Base-by-base conservation (phyloP, 768 basidiomycete species). In the Daedaleopsis nitida region DNA sequence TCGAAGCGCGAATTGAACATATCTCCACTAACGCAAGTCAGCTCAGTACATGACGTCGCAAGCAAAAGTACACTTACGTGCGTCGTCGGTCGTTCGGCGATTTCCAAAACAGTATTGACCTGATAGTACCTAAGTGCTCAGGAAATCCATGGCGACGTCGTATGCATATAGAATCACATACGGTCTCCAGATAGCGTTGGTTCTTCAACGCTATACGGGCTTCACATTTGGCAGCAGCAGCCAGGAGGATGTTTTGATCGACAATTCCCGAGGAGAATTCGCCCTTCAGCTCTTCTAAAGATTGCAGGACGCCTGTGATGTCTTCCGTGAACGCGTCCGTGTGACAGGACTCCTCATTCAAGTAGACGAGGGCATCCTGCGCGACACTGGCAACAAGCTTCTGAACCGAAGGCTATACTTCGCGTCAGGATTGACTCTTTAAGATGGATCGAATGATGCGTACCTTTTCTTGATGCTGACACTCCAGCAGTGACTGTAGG, bases 401-500 rank as follows among this genome's bases (percentile, higher is more conserved):
- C 73, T 92, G 90, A 42, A 92, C 82, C 4, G 89, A 91, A 16
- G 88, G 88, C 89, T 91, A 62, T 8, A 42, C 50, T 8, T 5
- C 9, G 14, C 19, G 12, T 39, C 1, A 45, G 48, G 55, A 55
- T 23, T 17, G 17, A 42, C 39, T 42, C 39, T 3, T 17, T 42
- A 12, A 5, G 42, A 9, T 21, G 58, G 35, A 57, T n/a, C n/a
- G n/a, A 44, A 27, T 66, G 27, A 6, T 3, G 27, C 27, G 27
- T 66, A 88, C 92, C 83, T 94, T 94, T 70, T 94, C 92, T 69
- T 94, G 91, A 58, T 89, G 88, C 69, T 93, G 91, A 63, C 88
- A 90, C 65, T 87, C 85, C 12, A 93, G 75, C 57, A 93, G 73
- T 5, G 87, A 77, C 59, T 84, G 68, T 35, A 92, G 75, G 65